Base-by-base conservation (phyloP, 345 rosid species). In the Camelina laxa region DNA sequence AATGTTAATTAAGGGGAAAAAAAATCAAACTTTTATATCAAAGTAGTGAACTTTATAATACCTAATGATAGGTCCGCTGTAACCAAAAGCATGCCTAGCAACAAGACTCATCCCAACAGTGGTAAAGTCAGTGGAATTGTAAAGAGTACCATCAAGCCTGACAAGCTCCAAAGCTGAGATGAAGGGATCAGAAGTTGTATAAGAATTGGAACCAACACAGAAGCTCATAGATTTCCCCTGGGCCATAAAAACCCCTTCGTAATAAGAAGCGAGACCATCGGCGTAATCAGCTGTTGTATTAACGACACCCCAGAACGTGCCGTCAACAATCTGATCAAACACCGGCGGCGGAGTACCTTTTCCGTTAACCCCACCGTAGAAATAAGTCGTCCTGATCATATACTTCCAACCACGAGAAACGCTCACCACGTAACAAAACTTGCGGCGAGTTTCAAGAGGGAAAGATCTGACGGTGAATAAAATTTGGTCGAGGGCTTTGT, bases 281-380 rank as follows among this genome's bases (percentile, higher is more conserved):
- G 75, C 58, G 54, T 86, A 88, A 67, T 94, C 92, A 44, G 60
- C 87, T 1, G 96, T 90, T 39, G 98, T 94, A 60, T 91, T 87
- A 58, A 87, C 97, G 73, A 82, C 64, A 35, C 90, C 72, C 97
- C 98, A 91, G 0, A 84, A 35, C 3, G 96, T 90, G 2, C 98
- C 98, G 72, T 94, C 98, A 57, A 94, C 86, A 24, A 90, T 88
- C 85, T 94, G 96, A 75, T 94, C 96, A 42, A 94, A 94, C 4
- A 91, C 93, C 33, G 98, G 97, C 45, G 96, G 97, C 13, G 75
- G 19, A 39, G 68, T 70, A 49, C 15, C 75, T 9, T 55, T 61
- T 9, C 90, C 90, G 85, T 88, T 91, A 73, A 89, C 80, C 66
- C 88, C 93, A 6, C 98, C 97, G 75, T 94, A 94, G 82, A 75